These are phyloP conservation scores for Metschnikowia reukaufii DNA, from an alignment of 805 yeast genomes.

Conservation along the genomic window DNA sequence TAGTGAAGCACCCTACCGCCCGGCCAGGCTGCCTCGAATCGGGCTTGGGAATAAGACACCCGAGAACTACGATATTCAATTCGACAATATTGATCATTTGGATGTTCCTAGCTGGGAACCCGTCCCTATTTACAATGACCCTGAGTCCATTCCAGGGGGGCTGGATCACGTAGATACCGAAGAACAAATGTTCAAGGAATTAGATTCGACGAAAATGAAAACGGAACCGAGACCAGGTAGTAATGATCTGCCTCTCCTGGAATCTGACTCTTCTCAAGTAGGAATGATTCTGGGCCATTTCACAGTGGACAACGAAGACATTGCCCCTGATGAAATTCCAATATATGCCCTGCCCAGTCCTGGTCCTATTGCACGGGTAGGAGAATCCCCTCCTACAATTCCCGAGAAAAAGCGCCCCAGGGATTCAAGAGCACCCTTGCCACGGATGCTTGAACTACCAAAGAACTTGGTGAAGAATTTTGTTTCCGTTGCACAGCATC, in stretches of 20 bases:
- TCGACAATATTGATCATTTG: conserved; percentile 13
- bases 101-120: conserved; percentile 20
- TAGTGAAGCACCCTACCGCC: not conserved
- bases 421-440: not conserved
- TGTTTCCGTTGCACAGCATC: conserved; percentile 18
- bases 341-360: not conserved
- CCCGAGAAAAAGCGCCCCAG: not conserved
- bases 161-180: not conserved
- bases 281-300: conserved; percentile 19
- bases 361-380: not conserved
- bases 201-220: not conserved
- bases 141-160: not conserved
- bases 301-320: conserved; percentile 16
- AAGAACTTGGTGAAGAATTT: conserved; percentile 11
- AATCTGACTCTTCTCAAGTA: conserved; percentile 7
- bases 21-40: conserved; percentile 10
- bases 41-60: conserved; percentile 9
- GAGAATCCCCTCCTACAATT: not conserved
- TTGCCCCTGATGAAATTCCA: conserved; percentile 1
- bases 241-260: not conserved
- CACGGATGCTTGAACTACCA: conserved; percentile 2
- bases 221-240: not conserved
- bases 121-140: conserved; percentile 10
- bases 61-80: conserved; percentile 10
- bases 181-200: not conserved